These are phyloP conservation scores for apple (Malus domestica) DNA, from an alignment of 306 rosid species.

Conservation along the genomic window DNA sequence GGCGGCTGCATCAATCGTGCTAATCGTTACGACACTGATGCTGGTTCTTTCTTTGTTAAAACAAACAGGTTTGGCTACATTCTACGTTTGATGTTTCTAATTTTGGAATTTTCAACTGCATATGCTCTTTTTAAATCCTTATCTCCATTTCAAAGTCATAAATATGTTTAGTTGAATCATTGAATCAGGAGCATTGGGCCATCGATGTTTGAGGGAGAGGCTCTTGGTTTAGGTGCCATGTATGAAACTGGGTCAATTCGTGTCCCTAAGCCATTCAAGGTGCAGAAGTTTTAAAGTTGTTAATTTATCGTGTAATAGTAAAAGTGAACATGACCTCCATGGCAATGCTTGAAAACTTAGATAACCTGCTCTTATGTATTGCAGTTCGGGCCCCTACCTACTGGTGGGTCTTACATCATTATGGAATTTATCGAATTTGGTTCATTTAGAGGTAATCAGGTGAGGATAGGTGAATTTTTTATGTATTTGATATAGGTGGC, in stretches of 20 bases:
- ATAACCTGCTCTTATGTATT: constrained; percentile 26
- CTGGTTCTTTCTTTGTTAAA: constrained; percentile 84
- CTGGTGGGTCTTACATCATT: constrained; percentile 84
- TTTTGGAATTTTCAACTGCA: too few species aligned
- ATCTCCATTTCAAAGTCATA: neutral
- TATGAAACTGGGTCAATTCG: constrained; percentile 62
- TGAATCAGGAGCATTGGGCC: constrained; percentile 83
- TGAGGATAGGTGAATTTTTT: constrained; percentile 26
- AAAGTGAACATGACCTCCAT: neutral
- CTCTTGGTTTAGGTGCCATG: constrained; percentile 91
- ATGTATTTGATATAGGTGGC: neutral
- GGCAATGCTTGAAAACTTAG: constrained; percentile 9
- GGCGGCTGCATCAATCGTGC: constrained; percentile 93
- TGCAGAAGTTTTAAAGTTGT: constrained; percentile 14
- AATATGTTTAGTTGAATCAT: constrained; percentile 20
- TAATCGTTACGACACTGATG: constrained; percentile 71
- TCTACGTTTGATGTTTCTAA: constrained; percentile 1
- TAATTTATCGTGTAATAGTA: neutral
- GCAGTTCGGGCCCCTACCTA: constrained; percentile 80
- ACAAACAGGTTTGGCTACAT: constrained; percentile 61
- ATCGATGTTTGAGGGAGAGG: constrained; percentile 93
- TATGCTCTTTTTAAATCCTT: too few species aligned
- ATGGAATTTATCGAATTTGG: constrained; percentile 93
- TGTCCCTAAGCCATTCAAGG: constrained; percentile 92
- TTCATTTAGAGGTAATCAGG: constrained; percentile 71